These are phyloP conservation scores for Trichoderma arundinaceum DNA, from an alignment of 2,329 filamentous ascomycete species.

Conservation along the genomic window DNA sequence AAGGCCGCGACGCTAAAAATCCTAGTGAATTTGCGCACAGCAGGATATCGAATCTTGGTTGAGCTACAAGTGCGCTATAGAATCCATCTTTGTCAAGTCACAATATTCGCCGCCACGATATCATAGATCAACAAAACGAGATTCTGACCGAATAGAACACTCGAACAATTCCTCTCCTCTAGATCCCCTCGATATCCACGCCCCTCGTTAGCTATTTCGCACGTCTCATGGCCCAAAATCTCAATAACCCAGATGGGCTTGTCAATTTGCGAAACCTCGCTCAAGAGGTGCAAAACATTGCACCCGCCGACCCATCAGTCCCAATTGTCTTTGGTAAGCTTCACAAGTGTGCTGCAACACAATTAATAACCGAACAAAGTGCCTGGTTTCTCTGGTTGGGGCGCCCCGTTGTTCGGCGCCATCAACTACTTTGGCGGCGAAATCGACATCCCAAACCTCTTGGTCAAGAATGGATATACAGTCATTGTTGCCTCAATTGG, in stretches of 20 bases:
- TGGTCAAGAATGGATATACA: constrained; percentile 1
- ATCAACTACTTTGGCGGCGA: constrained; percentile 9
- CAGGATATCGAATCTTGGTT: no score
- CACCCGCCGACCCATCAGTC: not conserved
- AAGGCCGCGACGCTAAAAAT: no score
- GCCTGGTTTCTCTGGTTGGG: constrained; percentile 2
- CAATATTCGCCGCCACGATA: no score
- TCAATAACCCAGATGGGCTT: not conserved
- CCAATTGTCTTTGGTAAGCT: constrained; percentile 4
- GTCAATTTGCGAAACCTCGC: not conserved
- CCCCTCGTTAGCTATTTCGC: not conserved
- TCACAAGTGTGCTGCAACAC: not conserved
- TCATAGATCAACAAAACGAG: no score
- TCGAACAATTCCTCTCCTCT: no score
- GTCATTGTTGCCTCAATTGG: constrained; percentile 7
- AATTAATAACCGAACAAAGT: not conserved
- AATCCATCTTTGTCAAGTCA: no score
- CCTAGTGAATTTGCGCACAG: no score
- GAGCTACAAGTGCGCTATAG: no score
- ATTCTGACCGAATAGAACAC: no score
- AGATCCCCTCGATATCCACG: not conserved
- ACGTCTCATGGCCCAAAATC: not conserved
- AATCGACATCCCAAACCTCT: not conserved
- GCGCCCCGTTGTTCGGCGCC: not conserved
- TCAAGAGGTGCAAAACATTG: not conserved